These are phyloP conservation scores for Chlorella sp. DNA, from an alignment of 139 green algal species.

Conservation along the genomic window DNA sequence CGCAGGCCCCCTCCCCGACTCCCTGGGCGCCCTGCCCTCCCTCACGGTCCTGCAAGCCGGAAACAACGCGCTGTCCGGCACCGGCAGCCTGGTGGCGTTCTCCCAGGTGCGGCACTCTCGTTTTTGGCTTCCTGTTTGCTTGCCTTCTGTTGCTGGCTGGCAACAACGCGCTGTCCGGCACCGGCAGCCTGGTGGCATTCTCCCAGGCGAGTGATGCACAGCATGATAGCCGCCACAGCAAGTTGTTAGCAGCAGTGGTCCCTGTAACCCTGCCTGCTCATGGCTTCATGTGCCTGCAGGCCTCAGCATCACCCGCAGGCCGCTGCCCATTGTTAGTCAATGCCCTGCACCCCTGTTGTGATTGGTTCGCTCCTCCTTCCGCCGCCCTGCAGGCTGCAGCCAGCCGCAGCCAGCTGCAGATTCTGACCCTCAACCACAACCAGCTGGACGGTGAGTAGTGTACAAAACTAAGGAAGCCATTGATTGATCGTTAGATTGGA, in stretches of 20 bases:
- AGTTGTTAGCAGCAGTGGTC: too few relatives aligned
- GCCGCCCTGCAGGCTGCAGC: not conserved
- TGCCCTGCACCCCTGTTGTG: not conserved
- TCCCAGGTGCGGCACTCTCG: not conserved
- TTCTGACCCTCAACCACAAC: not conserved
- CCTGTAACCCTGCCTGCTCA: not conserved
- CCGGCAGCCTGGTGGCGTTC: slow-evolving; percentile 4
- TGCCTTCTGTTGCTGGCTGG: too few relatives aligned
- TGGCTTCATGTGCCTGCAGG: not conserved
- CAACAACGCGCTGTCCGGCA: too few relatives aligned
- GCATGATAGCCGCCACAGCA: too few relatives aligned
- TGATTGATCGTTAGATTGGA: not conserved
- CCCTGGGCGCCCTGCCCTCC: not conserved
- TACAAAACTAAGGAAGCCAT: not conserved
- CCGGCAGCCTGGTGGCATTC: not conserved
- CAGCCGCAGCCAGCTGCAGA: not conserved
- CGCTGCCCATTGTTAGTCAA: not conserved
- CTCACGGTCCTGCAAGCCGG: not conserved
- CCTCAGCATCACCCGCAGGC: not conserved
- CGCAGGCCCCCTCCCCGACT: slow-evolving; percentile 4
- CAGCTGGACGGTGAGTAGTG: slow-evolving; percentile 3
- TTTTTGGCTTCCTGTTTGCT: too few relatives aligned
- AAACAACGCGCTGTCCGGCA: slow-evolving; percentile 1
- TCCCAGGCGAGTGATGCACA: too few relatives aligned
- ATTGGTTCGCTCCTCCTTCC: not conserved